Base-by-base conservation (phyloP, 2,329 filamentous ascomycete species). In the Fusarium brachygibbosum region DNA sequence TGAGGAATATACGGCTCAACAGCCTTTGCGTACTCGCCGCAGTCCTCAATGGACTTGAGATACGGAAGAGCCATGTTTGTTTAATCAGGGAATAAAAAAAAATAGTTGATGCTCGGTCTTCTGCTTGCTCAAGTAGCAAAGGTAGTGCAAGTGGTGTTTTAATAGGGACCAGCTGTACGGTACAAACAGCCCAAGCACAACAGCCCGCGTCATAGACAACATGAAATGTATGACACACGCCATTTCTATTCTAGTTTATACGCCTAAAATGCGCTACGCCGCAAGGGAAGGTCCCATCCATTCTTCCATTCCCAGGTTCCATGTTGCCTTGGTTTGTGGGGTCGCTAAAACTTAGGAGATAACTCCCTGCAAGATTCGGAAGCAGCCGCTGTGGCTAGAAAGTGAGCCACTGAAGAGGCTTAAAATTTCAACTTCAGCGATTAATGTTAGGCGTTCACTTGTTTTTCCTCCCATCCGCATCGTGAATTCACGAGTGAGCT, bases 1-100 rank as follows among this genome's bases (percentile, higher is more conserved):
- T 94, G 90, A 12, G 87, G 83, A 45, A 93, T 76, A 78, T 88
- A 97, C 12, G 94, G 94, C 69, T 88, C 83, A 70, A 97, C 90
- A 1, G 92, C 92, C 74, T 88, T 88, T 70, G 85, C 82, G 79
- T 90, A 97, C 79, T 94, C 90, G 71, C 91, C 88, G 79, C 92
- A 95, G 70, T 97, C 93, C 68, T 85, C 82, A 14, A 96, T 82
- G 37, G 87, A 86, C 69, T 87, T 87, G 70, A 97, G 81, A n/a
- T 85, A 79, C 8, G 94, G 93, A 21, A 97, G 82, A 66, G 90
- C 86, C 90, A 95, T 91, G 60, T 55, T 12, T 58, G 54, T 23
- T 55, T 53, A 17, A 45, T 46, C 13, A 74, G 75, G 66, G 78
- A 19, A 25, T 25, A 25, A 25, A 23, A 41, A 40, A 46, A 19